phyloP scores from a whole-genome alignment of 352 stramenopile species.

The Globisporangium abappressorium region DNA sequence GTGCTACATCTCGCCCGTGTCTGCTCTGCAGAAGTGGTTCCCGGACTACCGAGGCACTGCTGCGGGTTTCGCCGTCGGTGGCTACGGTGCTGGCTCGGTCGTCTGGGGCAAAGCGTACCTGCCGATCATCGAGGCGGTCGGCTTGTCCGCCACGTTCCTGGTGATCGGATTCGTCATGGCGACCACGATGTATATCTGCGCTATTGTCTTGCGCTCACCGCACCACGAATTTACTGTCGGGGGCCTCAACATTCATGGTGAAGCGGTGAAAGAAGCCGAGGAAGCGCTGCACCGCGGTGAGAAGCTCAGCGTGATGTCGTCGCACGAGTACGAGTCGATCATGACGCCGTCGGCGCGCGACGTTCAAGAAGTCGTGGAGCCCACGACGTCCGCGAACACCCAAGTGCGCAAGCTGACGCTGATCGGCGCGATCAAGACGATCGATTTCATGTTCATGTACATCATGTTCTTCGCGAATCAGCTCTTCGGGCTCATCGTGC shows the following conservation, averaged over 20 bases:
- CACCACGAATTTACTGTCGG: conserved; percentile 41
- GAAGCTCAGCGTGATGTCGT: conserved; percentile 43
- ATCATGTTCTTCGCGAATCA: conserved; percentile 68
- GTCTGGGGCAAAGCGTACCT: conserved; percentile 69
- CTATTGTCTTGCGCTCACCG: conserved; percentile 44
- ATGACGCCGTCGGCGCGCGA: conserved; percentile 30
- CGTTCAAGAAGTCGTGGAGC: conserved; percentile 28
- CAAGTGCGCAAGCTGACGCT: conserved; percentile 52
- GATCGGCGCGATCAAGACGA: conserved; percentile 48
- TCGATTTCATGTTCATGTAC: conserved; percentile 64
- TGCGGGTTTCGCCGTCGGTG: conserved; percentile 63
- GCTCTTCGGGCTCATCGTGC: conserved; percentile 61
- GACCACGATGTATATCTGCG: conserved; percentile 35
- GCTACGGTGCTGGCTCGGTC: conserved; percentile 58
- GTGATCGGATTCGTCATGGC: conserved; percentile 43
- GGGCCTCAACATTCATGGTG: conserved; percentile 64
- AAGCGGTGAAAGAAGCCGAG: conserved; percentile 34
- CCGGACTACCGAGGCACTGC: conserved; percentile 68
- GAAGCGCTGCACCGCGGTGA: conserved; percentile 30
- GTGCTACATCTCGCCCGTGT: conserved; percentile 77
- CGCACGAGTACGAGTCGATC: conserved; percentile 46
- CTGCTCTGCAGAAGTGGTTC: conserved; percentile 78
- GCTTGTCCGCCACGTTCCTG: conserved; percentile 46
- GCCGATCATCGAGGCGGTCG: conserved; percentile 45
- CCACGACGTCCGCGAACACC: conserved; percentile 28